Evolutionary conservation across 805 yeast species (phyloP), one percentile per base, ranked within the genome.

Genomic region (Spencermartinsiella europaea): DNA sequence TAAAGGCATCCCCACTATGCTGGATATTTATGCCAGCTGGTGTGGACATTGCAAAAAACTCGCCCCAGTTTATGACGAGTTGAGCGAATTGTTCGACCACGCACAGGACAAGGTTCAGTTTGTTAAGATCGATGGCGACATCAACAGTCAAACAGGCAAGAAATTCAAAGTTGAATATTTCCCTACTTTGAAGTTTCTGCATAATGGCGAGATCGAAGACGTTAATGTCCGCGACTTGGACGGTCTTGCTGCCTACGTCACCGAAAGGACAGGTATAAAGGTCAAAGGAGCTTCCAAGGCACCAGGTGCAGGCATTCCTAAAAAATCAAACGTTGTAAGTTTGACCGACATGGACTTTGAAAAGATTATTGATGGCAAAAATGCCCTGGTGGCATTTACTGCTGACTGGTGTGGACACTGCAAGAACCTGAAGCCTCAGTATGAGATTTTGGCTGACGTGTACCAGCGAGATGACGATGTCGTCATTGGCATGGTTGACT

Each of bases 31-130:
- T 56, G 83, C 83, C 35, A 71, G 91, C 67, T 89, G 96, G 96
- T 88, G 96, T 75, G 90, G 95, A 38, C 96, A 89, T 72, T 88
- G 96, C 72, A 87, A 86, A 74, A 82, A 76, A 67, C 75, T 89
- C 67, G 90, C 90, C 34, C 96, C 96, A 58, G 72, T 74, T 44
- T 88, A 78, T 72, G 93, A 85, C 65, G 90, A 87, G 60, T 74
- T 89, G 57, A 91, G 93, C 42, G 80, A 72, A 31, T 57, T 78
- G 43, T 85, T 75, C 63, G 76, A 71, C 46, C 80, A 80, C 38
- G 55, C 57, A 10, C 43, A 50, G 3, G 72, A 71, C 15, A 62
- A 65, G 17, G 62, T 79, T 21, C 76, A 75, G 53, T 66, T 79
- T 38, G 71, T 74, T 14, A 76, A 78, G 54, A 72, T 81, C 41